A percentile compares a stretch with the other conserved stretches of the same genome.
phyloP scores from a whole-genome alignment of 2,329 filamentous ascomycete genomes.

The Fusarium secorum region DNA sequence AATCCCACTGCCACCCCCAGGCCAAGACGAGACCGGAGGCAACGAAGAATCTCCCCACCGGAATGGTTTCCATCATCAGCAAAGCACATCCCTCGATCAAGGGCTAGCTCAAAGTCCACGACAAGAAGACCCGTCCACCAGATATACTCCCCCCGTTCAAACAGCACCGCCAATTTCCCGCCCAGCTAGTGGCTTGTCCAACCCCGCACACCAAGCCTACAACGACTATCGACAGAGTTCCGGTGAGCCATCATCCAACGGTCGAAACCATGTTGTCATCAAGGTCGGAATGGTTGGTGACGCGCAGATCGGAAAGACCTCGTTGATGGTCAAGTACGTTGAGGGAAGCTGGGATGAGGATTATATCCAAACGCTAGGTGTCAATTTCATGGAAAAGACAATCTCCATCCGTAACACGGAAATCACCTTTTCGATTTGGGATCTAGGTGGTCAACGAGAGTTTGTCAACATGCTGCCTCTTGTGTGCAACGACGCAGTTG shows the following conservation, averaged over 20 bases:
- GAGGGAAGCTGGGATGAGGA: conserved; percentile 99
- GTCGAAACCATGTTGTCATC: conserved; percentile 85
- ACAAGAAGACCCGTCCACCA: conserved; percentile 52
- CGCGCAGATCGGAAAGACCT: conserved; percentile 98
- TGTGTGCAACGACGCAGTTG: conserved; percentile 99
- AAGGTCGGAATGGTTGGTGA: conserved; percentile 99
- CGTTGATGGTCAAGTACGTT: conserved; percentile 99
- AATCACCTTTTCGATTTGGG: conserved; percentile 99
- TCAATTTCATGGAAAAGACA: conserved; percentile 99
- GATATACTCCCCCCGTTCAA: conserved; percentile 58
- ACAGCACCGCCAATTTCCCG: conserved; percentile 58
- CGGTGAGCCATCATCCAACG: conserved; percentile 51
- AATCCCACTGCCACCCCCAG: conserved; percentile 40
- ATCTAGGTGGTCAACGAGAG: conserved; percentile 95
- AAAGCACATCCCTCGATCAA: conserved; percentile 61
- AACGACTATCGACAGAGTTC: conserved; percentile 56
- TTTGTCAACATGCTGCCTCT: conserved; percentile 99
- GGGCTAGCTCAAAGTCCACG: conserved; percentile 52
- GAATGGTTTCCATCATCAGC: conserved; percentile 53
- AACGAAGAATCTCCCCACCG: conserved; percentile 58
- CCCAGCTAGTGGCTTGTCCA: conserved; percentile 64
- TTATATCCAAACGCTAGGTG: conserved; percentile 97
- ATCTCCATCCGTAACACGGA: conserved; percentile 99
- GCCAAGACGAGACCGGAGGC: conserved; percentile 59
- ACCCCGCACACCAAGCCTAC: conserved; percentile 50